Evolutionary conservation across 2,329 filamentous ascomycete genomes (phyloP).

Genomic region (Achaetomium macrosporum): DNA sequence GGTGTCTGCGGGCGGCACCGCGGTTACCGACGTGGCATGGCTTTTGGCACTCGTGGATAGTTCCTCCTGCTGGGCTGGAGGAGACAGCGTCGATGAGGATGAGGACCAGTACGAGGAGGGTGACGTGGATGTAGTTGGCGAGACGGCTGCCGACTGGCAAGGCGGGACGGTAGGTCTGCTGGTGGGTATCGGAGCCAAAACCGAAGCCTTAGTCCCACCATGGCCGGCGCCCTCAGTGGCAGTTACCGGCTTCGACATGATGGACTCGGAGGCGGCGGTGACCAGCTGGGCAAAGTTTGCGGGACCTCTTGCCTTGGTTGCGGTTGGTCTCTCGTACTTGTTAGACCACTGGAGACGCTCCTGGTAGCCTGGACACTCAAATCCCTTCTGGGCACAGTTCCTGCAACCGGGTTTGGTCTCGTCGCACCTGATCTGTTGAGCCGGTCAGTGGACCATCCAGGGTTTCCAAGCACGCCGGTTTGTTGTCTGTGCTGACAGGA

Average conservation of each 20-base stretch:
- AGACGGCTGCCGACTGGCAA: too few species aligned
- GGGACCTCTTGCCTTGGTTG: slow-evolving; percentile 19
- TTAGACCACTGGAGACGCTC: slow-evolving; percentile 28
- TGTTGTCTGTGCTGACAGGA: slow-evolving; percentile 2
- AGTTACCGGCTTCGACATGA: slow-evolving; percentile 12
- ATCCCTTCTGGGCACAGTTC: slow-evolving; percentile 25
- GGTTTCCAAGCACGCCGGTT: background rate
- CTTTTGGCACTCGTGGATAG: background rate
- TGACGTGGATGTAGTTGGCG: slow-evolving; percentile 8
- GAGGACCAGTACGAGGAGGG: background rate
- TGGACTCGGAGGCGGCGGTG: slow-evolving; percentile 26
- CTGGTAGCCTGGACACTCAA: slow-evolving; percentile 27
- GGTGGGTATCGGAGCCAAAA: background rate
- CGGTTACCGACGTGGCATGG: too few species aligned
- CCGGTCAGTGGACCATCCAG: slow-evolving; percentile 5
- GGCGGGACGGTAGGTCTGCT: background rate
- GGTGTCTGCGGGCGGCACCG: too few species aligned
- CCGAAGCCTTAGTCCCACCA: background rate
- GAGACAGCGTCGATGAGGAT: slow-evolving; percentile 8
- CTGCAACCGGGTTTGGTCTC: slow-evolving; percentile 25
- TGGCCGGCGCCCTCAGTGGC: background rate
- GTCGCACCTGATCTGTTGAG: slow-evolving; percentile 25
- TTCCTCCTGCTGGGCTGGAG: slow-evolving; percentile 10
- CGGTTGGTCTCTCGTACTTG: slow-evolving; percentile 24
- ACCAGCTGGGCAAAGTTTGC: slow-evolving; percentile 26